Evolutionary conservation across 495 filamentous ascomycete species (phyloP).

Genomic region (Daldinia concentrica): DNA sequence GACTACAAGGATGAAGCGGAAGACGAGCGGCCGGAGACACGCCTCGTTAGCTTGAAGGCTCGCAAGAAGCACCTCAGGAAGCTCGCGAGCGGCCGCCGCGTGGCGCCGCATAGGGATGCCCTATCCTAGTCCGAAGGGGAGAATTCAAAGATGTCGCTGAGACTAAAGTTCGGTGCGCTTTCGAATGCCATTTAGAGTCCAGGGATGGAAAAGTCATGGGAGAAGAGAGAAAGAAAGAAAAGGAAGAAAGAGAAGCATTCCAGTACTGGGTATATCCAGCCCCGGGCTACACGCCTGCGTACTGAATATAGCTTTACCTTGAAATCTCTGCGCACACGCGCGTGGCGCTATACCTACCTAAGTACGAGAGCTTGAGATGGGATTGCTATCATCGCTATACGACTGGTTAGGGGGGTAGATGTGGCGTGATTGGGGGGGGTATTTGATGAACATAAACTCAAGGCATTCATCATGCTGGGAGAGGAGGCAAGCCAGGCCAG

Average conservation of each 20-base stretch:
- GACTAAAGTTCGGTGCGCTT: neutral
- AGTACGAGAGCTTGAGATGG: neutral
- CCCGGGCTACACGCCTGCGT: neutral
- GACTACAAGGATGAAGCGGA: neutral
- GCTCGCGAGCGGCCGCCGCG: constrained; percentile 8
- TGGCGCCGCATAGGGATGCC: neutral
- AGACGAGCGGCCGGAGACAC: neutral
- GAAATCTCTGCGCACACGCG: neutral
- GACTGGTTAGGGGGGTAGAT: no score
- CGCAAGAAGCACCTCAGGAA: neutral
- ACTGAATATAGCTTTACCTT: neutral
- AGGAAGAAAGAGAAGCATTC: neutral
- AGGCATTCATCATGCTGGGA: no score
- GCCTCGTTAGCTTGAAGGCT: constrained; percentile 3
- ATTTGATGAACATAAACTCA: no score
- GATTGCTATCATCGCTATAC: neutral
- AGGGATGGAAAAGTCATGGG: neutral
- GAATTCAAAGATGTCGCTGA: no score
- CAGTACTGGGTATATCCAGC: neutral
- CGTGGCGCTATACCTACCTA: neutral
- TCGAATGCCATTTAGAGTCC: neutral
- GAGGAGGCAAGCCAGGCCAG: no score
- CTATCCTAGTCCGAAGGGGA: neutral
- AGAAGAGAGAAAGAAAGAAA: neutral
- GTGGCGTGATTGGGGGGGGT: no score